Evolutionary conservation across 2,329 filamentous ascomycete genomes (phyloP).

Genomic region (Fusarium pilosicola): DNA sequence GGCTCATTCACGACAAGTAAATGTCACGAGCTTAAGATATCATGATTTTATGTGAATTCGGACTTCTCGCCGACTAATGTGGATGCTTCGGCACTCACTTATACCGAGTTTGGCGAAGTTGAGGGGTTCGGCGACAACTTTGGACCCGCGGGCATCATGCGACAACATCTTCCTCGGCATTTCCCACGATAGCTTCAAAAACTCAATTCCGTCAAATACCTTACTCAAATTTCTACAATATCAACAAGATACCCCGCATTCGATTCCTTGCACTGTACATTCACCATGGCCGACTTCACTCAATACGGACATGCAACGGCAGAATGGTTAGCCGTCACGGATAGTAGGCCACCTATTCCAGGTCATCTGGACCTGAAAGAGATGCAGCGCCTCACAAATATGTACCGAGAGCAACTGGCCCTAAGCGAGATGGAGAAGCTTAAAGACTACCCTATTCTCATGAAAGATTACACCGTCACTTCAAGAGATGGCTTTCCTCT

Average conservation of each 20-base stretch:
- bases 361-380: slow-evolving; percentile 19
- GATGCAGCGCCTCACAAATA: slow-evolving; percentile 22
- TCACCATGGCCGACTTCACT: slow-evolving; percentile 44
- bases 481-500: slow-evolving; percentile 31
- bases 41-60: background rate
- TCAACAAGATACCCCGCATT: background rate
- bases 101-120: slow-evolving; percentile 7
- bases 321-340: slow-evolving; percentile 55
- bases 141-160: background rate
- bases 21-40: background rate
- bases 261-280: background rate
- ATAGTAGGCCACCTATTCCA: slow-evolving; percentile 11
- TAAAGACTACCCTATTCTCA: slow-evolving; percentile 36
- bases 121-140: slow-evolving; percentile 9
- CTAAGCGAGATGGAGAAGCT: slow-evolving; percentile 14
- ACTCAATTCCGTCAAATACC: accelerated
- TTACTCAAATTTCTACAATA: background rate
- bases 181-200: slow-evolving; percentile 12
- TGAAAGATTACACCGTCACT: slow-evolving; percentile 45
- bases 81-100: slow-evolving; percentile 1
- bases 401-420: slow-evolving; percentile 20
- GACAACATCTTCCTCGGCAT: background rate
- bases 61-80: background rate
- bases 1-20: accelerated
- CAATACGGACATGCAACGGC: slow-evolving; percentile 53